Evolutionary conservation across 2,329 filamentous ascomycete species (phyloP).

Genomic region (Alternaria solani): DNA sequence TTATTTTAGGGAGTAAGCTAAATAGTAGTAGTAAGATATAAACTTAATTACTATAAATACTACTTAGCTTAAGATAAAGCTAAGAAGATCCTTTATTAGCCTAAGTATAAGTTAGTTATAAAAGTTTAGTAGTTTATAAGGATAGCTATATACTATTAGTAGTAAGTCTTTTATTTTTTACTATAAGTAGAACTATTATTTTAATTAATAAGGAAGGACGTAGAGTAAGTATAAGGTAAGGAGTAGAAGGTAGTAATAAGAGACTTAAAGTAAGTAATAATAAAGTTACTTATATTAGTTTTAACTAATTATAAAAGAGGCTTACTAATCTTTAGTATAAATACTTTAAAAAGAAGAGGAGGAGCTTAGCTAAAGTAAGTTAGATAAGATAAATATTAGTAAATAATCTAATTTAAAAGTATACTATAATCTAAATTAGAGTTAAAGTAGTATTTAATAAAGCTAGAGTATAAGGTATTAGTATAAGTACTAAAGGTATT

Average conservation of each 20-base stretch:
- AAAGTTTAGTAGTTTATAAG: constrained; percentile 5
- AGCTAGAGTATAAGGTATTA: not conserved
- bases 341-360: not conserved
- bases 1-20: not conserved
- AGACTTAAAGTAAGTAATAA: not conserved
- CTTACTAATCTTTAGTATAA: not conserved
- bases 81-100: constrained; percentile 3
- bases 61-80: constrained; percentile 3
- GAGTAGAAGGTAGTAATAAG: not conserved
- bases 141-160: constrained; percentile 7
- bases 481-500: not conserved
- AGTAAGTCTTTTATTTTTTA: constrained; percentile 1
- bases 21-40: constrained; percentile 2
- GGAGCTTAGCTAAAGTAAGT: not conserved
- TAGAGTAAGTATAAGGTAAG: not conserved
- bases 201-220: not conserved
- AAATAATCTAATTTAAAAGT: constrained; percentile 2
- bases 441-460: not conserved
- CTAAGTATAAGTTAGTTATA: not conserved
- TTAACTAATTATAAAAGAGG: not conserved
- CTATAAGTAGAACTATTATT: constrained; percentile 2
- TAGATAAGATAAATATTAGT: not conserved
- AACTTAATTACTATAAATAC: not conserved
- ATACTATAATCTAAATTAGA: not conserved
- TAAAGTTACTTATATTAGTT: not conserved